Evolutionary conservation across 2,329 filamentous ascomycete species (phyloP).

Genomic region (Pseudophaeomoniella oleicola): DNA sequence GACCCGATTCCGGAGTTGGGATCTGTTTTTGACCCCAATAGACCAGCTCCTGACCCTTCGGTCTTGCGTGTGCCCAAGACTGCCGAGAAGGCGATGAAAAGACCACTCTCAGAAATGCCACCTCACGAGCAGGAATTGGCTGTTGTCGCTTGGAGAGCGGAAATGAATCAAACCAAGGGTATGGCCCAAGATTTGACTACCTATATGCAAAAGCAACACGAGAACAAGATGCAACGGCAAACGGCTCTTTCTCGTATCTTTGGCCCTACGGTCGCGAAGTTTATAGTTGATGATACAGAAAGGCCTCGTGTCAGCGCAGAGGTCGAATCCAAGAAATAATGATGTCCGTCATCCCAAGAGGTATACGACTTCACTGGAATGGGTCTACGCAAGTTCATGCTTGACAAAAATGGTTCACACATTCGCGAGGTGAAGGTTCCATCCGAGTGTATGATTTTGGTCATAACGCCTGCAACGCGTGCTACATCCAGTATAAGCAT

Average conservation of each 20-base stretch:
- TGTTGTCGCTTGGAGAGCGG: constrained; percentile 22
- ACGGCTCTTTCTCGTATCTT: constrained; percentile 26
- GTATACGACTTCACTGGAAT: no score
- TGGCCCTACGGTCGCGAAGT: constrained; percentile 27
- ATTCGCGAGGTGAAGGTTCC: no score
- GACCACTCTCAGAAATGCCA: constrained; percentile 24
- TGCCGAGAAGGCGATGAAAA: constrained; percentile 12
- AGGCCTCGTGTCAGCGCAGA: background rate
- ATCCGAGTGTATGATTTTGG: no score
- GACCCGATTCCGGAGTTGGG: constrained; percentile 26
- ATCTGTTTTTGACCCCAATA: constrained; percentile 27
- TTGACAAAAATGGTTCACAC: no score
- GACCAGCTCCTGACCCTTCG: constrained; percentile 18
- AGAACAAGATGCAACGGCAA: constrained; percentile 20
- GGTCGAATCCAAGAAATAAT: background rate
- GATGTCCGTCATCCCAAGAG: no score
- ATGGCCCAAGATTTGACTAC: constrained; percentile 21
- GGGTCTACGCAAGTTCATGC: no score
- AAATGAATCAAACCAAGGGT: constrained; percentile 20
- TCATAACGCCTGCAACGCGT: no score
- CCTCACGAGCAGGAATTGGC: constrained; percentile 32
- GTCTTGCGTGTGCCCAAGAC: constrained; percentile 11
- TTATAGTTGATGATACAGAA: background rate
- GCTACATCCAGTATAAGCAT: no score
- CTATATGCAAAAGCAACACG: constrained; percentile 21